These are phyloP conservation scores for Voacanga thouarsii DNA, from an alignment of 257 asterid genomes.

Conservation along the genomic window DNA sequence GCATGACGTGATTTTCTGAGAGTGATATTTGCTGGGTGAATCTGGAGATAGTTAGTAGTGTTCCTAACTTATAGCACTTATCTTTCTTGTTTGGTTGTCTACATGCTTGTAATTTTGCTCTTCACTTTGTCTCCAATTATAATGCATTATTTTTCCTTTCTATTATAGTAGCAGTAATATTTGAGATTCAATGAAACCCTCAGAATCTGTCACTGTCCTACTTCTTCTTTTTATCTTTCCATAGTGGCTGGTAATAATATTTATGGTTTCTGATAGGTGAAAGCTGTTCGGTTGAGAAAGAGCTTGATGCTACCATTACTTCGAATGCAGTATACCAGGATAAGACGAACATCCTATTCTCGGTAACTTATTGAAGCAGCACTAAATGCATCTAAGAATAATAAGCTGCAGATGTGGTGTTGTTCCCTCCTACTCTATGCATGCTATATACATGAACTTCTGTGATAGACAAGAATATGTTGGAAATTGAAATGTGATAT, in stretches of 20 bases:
- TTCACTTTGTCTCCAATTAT: not conserved
- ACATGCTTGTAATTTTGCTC: not conserved
- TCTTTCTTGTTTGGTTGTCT: not conserved
- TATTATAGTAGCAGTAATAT: not conserved
- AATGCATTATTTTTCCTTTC: not conserved
- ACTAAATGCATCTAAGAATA: slow-evolving; percentile 14
- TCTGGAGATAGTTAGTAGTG: not conserved
- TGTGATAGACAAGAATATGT: not conserved
- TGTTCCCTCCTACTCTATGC: not conserved
- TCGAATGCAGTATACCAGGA: slow-evolving; percentile 98
- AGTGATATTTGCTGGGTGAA: not conserved
- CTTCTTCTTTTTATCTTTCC: slow-evolving; percentile 1
- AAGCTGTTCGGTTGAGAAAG: slow-evolving; percentile 97
- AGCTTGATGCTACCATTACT: slow-evolving; percentile 64
- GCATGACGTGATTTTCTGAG: not conserved
- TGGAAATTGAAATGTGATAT: not conserved
- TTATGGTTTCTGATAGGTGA: slow-evolving; percentile 64
- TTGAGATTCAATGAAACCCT: not conserved
- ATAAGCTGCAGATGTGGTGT: not conserved
- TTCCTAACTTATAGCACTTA: not conserved
- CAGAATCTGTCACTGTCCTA: not conserved
- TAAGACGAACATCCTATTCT: slow-evolving; percentile 91
- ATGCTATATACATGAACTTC: not conserved
- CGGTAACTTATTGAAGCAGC: slow-evolving; percentile 53
- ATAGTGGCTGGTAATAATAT: slow-evolving; percentile 15